Base-by-base conservation (phyloP, 2,329 filamentous ascomycete genomes). In the Colletotrichum gloeosporioides region DNA sequence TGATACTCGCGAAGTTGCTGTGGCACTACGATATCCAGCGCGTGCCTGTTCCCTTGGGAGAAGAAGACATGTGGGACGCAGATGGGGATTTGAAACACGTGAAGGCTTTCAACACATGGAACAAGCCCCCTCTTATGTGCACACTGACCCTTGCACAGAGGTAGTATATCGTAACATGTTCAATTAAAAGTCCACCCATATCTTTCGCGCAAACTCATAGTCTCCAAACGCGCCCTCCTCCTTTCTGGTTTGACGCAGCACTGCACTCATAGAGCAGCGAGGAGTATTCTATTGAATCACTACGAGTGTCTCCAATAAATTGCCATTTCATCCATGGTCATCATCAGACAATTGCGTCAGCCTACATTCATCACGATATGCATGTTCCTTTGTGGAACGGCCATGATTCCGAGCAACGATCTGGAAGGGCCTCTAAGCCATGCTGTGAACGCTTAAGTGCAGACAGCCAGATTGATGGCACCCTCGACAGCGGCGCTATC, bases 1-100 rank as follows among this genome's bases (percentile, higher is more conserved):
- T 83, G 4, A 78, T 82, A 22, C 73, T 83, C 12, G 81, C 80
- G 5, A 79, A 78, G 3, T 44, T 83, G 9, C 65, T 83, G 8
- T 81, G 77, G 74, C 73, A 80, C 13, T 81, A 82, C 59, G 83
- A 85, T 57, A 69, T 83, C 16, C 75, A 80, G 68, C 71, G 85
- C 7, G 77, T 77, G 4, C 74, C 80, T 15, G 12, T 29, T 13
- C 18, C 15, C 29, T 69, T 70, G 4, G 71, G 75, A 18, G 77
- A 78, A 8, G 75, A 78, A 4, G 80, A 81, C 63, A 73, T 79
- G 34, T 83, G 81, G 81, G 81, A 82, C 64, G 78, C 79, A 4
- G 71, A 36, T 10, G 77, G 78, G 34, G 81, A 82, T 67, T 69
- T 82, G 71, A 75, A 71, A 55, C 76, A 81, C 31, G 72, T 79